These are phyloP conservation scores for Brassica nigra DNA, from an alignment of 345 rosid genomes.

Conservation along the genomic window DNA sequence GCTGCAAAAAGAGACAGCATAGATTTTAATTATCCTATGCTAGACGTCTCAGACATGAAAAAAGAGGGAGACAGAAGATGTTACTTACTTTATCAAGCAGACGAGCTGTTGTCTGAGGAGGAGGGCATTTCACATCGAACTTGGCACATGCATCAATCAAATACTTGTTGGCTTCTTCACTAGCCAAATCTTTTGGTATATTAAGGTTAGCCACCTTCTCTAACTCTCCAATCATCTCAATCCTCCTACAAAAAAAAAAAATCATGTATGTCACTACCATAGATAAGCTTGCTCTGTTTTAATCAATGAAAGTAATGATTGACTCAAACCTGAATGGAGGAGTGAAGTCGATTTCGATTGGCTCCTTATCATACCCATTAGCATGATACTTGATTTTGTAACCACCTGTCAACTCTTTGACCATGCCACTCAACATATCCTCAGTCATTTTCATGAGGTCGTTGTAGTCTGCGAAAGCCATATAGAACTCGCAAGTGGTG, in stretches of 20 bases:
- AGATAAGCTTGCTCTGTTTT: not conserved
- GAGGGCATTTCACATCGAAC: constrained; percentile 85
- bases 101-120: constrained; percentile 91
- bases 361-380: constrained; percentile 76
- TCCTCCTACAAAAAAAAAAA: constrained; percentile 49
- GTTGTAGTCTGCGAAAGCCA: constrained; percentile 87
- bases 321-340: constrained; percentile 82
- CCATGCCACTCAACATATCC: constrained; percentile 87
- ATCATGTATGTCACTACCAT: not conserved
- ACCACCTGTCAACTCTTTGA: constrained; percentile 80
- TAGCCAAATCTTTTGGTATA: constrained; percentile 81
- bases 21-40: not conserved
- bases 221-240: constrained; percentile 87
- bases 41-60: not conserved
- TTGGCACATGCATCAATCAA: constrained; percentile 67
- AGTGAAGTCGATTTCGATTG: constrained; percentile 84
- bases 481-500: constrained; percentile 92
- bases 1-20: constrained; percentile 45
- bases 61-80: constrained; percentile 7
- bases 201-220: constrained; percentile 83
- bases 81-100: constrained; percentile 94
- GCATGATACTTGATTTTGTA: constrained; percentile 85
- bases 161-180: constrained; percentile 82
- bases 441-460: constrained; percentile 82
- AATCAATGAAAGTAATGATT: not conserved